Percentiles rank a stretch among this genome's conserved stretches.
These are phyloP conservation scores for Penicillium salamii DNA, from an alignment of 495 filamentous ascomycete genomes.

Conservation along the genomic window DNA sequence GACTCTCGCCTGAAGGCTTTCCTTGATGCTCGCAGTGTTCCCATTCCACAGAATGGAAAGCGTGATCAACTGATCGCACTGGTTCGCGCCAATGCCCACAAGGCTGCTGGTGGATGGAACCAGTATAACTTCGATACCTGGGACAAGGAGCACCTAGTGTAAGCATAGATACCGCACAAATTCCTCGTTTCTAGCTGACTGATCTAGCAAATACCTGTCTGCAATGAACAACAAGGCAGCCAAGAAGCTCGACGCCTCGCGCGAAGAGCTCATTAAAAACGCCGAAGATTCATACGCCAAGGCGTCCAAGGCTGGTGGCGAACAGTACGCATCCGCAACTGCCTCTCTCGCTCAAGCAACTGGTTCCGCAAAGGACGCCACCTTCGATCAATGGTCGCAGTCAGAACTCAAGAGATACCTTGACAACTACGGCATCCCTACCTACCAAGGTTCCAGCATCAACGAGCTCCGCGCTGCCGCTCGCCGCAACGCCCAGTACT, in stretches of 20 bases:
- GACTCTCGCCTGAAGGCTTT: slow-evolving; percentile 73
- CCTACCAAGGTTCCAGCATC: slow-evolving; percentile 64
- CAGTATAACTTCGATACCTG: slow-evolving; percentile 87
- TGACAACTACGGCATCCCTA: slow-evolving; percentile 74
- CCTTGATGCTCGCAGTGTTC: slow-evolving; percentile 51
- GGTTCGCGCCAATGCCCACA: slow-evolving; percentile 70
- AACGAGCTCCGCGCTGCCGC: slow-evolving; percentile 66
- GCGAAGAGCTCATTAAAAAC: slow-evolving; percentile 70
- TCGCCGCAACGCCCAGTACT: slow-evolving; percentile 70
- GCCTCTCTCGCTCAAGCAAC: slow-evolving; percentile 69
- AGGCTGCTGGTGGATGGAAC: slow-evolving; percentile 66
- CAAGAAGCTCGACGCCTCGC: slow-evolving; percentile 61
- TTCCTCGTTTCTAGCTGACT: slow-evolving; percentile 13
- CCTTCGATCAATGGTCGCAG: slow-evolving; percentile 80
- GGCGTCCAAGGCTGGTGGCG: slow-evolving; percentile 66
- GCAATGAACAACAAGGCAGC: slow-evolving; percentile 66
- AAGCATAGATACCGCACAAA: slow-evolving; percentile 15
- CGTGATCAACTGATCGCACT: slow-evolving; percentile 75
- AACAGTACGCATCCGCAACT: slow-evolving; percentile 69
- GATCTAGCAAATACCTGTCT: slow-evolving; percentile 61
- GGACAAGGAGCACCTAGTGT: slow-evolving; percentile 73
- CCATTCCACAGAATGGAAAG: slow-evolving; percentile 73
- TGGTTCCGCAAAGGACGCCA: slow-evolving; percentile 61
- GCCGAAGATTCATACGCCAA: slow-evolving; percentile 68
- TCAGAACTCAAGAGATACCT: slow-evolving; percentile 79